Evolutionary conservation across 2,329 filamentous ascomycete species (phyloP), one percentile per base, ranked within the genome.

Genomic region (Cladosporium sp.): DNA sequence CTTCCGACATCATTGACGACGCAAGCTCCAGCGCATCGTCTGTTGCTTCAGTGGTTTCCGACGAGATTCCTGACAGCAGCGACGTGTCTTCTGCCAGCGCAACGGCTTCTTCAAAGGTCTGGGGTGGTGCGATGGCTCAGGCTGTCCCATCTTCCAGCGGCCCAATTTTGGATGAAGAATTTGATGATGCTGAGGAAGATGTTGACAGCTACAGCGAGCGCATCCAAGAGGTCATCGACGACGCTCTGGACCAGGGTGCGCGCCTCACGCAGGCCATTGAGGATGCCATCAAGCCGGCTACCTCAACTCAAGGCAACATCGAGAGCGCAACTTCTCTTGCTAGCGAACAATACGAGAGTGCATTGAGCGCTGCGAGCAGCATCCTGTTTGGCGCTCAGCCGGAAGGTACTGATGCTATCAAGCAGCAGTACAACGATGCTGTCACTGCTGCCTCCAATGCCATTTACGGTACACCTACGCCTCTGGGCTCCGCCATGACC

Each of bases 371-470:
- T 38, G 80, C 80, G 0, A 82, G 78, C 46, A 75, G 69, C 47
- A 76, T 72, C 5, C 60, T 83, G 0, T 80, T 80, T 55, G 55
- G 64, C 11, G 59, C 63, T 41, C 60, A 67, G 18, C 68, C 71
- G 54, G 76, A 71, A 43, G 67, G 76, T 20, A 72, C 72, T 7
- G 78, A 72, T 52, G 72, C 73, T 33, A 77, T 76, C 13, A 72
- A 76, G 18, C 75, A 78, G 41, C 75, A 74, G 52, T 83, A 81
- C 60, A 67, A 69, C 22, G 70, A 78, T 53, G 80, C 80, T 47
- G 77, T 83, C 50, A 73, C 76, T 51, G 78, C 79, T 69, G 80
- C 79, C 16, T 82, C 78, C 13, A 72, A 78, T 51, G 74, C 74
- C 15, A 74, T 80, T 53, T 80, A 78, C 54, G 78, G 77, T 15